These are phyloP conservation scores for Colletotrichum sp. DNA, from an alignment of 2,329 filamentous ascomycete species.

Conservation along the genomic window DNA sequence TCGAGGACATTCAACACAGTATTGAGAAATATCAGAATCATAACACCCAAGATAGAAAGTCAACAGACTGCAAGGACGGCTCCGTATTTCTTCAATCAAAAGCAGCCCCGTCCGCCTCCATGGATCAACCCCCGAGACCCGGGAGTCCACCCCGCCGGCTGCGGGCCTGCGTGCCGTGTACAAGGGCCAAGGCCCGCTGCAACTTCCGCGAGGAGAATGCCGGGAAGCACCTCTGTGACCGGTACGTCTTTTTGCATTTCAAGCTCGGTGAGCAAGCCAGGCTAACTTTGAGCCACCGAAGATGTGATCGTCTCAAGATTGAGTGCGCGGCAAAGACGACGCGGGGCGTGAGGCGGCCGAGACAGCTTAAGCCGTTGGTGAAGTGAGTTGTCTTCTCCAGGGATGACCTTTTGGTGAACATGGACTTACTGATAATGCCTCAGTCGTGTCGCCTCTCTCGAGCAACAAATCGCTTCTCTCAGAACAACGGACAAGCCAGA, in stretches of 20 bases:
- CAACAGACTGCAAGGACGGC: not conserved
- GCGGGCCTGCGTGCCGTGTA: constrained; percentile 23
- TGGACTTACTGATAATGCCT: not conserved
- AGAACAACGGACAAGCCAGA: constrained; percentile 5
- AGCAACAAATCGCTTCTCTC: constrained; percentile 24
- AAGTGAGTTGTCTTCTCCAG: constrained; percentile 25
- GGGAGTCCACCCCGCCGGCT: constrained; percentile 22
- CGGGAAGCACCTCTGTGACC: constrained; percentile 12
- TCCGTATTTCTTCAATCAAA: not conserved
- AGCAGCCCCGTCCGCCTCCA: not conserved
- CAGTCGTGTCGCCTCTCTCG: constrained; percentile 29
- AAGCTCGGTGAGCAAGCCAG: not conserved
- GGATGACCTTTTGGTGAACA: not conserved
- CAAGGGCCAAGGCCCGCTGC: constrained; percentile 22
- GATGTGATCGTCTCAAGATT: constrained; percentile 31
- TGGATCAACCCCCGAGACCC: constrained; percentile 7
- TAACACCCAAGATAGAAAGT: not conserved
- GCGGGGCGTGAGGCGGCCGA: constrained; percentile 33
- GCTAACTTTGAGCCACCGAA: not conserved
- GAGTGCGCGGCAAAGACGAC: constrained; percentile 33
- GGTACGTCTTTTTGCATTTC: not conserved
- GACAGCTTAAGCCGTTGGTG: constrained; percentile 30
- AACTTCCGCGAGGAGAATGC: constrained; percentile 19
- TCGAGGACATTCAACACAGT: not conserved
- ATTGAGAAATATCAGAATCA: not conserved